phyloP scores from a whole-genome alignment of 2,329 filamentous ascomycete genomes.

The Colletotrichum aenigma region DNA sequence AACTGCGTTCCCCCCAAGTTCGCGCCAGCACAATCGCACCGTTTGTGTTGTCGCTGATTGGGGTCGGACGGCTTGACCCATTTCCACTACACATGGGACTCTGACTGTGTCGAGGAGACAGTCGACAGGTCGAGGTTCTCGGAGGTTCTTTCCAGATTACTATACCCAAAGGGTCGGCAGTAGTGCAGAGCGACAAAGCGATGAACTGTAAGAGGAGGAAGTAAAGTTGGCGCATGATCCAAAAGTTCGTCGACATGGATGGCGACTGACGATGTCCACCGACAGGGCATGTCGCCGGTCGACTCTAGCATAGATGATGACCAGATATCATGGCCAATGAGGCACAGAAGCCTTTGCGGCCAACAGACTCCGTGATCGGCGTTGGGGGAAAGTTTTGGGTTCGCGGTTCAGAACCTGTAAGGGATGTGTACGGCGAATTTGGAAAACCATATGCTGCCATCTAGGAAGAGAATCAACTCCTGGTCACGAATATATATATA shows the following conservation, averaged over 20 bases:
- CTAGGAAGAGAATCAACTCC: not conserved
- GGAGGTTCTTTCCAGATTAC: not conserved
- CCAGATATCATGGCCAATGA: not conserved
- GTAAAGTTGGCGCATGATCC: not conserved
- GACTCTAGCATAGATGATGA: not conserved
- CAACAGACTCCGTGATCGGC: not conserved
- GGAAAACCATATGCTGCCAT: not conserved
- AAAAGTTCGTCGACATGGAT: not conserved
- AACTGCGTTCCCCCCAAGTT: not conserved
- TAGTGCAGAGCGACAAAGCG: not conserved
- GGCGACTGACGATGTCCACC: constrained; percentile 15
- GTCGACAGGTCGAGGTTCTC: not conserved
- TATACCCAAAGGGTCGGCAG: not conserved
- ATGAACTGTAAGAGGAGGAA: not conserved
- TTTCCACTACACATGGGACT: not conserved
- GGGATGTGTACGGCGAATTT: not conserved
- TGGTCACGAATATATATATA: constrained; percentile 10
- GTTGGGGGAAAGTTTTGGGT: constrained; percentile 1
- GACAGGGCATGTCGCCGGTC: constrained; percentile 7
- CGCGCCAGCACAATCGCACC: not conserved
- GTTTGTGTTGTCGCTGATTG: not conserved
- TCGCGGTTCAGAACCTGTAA: not conserved
- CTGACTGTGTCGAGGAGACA: not conserved
- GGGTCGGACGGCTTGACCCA: not conserved
- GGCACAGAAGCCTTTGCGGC: not conserved